phyloP scores from a whole-genome alignment of 192 early-diverging fungal genomes.

The Entomortierella beljakovae region DNA sequence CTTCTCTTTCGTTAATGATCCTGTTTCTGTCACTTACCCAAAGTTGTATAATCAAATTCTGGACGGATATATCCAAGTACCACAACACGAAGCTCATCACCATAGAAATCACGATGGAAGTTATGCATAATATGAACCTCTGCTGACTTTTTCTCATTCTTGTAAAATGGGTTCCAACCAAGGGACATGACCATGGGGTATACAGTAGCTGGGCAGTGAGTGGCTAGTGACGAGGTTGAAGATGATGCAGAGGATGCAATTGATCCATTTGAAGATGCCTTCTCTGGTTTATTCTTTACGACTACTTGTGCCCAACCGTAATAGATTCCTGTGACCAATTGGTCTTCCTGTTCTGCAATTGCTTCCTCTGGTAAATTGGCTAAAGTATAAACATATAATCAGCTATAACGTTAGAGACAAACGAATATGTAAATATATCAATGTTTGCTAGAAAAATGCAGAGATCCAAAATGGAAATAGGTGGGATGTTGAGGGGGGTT shows the following conservation, averaged over 20 bases:
- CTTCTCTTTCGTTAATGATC: not conserved
- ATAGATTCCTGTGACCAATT: slow-evolving; percentile 90
- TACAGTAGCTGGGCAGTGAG: slow-evolving; percentile 57
- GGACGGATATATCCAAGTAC: slow-evolving; percentile 91
- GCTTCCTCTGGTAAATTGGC: slow-evolving; percentile 91
- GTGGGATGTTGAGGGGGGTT: not conserved
- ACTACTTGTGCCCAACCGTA: slow-evolving; percentile 93
- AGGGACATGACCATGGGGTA: slow-evolving; percentile 99
- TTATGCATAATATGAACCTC: slow-evolving; percentile 97
- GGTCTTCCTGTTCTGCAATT: slow-evolving; percentile 70
- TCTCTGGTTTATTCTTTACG: slow-evolving; percentile 18
- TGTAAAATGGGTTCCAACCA: slow-evolving; percentile 99
- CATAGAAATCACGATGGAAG: slow-evolving; percentile 94
- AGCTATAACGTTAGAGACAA: not conserved
- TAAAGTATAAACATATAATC: slow-evolving; percentile 36
- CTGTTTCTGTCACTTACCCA: slow-evolving; percentile 67
- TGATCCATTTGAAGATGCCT: not conserved
- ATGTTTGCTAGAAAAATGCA: too few species aligned
- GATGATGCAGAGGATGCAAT: slow-evolving; percentile 5
- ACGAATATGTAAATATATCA: not conserved
- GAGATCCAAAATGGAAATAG: not conserved
- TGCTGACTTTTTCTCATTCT: slow-evolving; percentile 96
- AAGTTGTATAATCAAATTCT: slow-evolving; percentile 87
- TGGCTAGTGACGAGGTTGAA: slow-evolving; percentile 36
- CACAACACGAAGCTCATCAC: slow-evolving; percentile 80